A percentile compares a stretch with the other conserved stretches of the same genome.
phyloP scores from a whole-genome alignment of 768 basidiomycete genomes.

The Lactarius sanguifluus region DNA sequence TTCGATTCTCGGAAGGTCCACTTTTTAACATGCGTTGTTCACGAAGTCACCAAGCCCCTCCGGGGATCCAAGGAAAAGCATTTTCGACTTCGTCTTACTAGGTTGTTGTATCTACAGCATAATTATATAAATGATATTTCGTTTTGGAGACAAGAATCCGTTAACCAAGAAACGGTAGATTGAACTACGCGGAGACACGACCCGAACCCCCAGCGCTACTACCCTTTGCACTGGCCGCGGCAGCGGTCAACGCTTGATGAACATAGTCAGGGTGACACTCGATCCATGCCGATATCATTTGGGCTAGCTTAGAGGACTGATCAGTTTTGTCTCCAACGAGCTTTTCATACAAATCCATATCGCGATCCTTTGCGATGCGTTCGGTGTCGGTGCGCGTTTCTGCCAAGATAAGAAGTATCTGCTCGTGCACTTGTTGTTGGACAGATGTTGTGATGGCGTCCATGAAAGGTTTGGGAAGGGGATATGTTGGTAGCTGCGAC shows the following conservation, averaged over 20 bases:
- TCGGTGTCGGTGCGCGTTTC: constrained; percentile 11
- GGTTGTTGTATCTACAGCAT: background rate
- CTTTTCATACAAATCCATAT: constrained; percentile 23
- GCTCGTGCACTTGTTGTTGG: constrained; percentile 11
- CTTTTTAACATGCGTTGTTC: constrained; percentile 33
- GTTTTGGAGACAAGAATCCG: background rate
- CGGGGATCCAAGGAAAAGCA: background rate
- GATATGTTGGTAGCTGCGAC: background rate
- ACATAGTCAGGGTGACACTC: constrained; percentile 20
- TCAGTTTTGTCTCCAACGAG: constrained; percentile 20
- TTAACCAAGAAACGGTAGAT: background rate
- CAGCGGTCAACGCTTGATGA: constrained; percentile 7
- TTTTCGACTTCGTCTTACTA: background rate
- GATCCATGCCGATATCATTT: constrained; percentile 19
- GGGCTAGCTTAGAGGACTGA: constrained; percentile 19
- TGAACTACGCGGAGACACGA: constrained; percentile 1
- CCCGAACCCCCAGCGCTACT: background rate
- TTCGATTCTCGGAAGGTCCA: constrained; percentile 64
- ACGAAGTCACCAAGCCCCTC: background rate
- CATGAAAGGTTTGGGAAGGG: constrained; percentile 14
- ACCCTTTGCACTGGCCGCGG: background rate
- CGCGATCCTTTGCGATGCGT: constrained; percentile 10
- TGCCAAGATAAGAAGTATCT: constrained; percentile 15
- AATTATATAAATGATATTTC: background rate
- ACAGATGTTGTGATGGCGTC: constrained; percentile 17